Base-by-base conservation (phyloP, 306 rosid genomes). In the Cucurbita pepo region DNA sequence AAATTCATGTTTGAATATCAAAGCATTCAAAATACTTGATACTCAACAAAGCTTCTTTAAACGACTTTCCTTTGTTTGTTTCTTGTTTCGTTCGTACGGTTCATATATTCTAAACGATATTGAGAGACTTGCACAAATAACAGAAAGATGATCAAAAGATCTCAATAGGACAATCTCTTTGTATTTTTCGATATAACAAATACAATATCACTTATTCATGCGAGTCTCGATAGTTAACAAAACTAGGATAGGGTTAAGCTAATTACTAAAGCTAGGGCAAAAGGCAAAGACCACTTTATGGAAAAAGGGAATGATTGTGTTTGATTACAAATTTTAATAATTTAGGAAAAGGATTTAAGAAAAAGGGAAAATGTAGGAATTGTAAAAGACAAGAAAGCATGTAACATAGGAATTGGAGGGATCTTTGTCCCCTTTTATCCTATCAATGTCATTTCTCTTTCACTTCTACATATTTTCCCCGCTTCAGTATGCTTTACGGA, bases 401-500 rank as follows among this genome's bases (percentile, higher is more conserved):
- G 89, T 89, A 81, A 81, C 78, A 75, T 56, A 75, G 82, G 81
- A 78, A 78, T 73, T 77, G 71, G 82, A 87, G 82, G 88, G 83
- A 82, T 79, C 87, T 74, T 78, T 83, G 88, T 61, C 81, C 80
- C 81, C 77, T 48, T 54, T n/a, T 47, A 34, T 45, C 86, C 88
- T 89, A 89, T 82, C 77, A 89, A 2, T 44, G 44, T 91, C 44
- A 86, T 86, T 74, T 60, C 40, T 48, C 45, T 48, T 30, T 71
- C 77, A 81, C 84, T 77, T 75, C 72, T 77, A 88, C 72, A 74
- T 82, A 82, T 87, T n/a, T n/a, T n/a, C n/a, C n/a, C n/a, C 34
- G 34, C 25, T 25, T 25, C 1, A 1, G 25, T 1, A 25, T 1
- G 34, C 34, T 30, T 3, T 30, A 30, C 3, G 3, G 3, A 30